Evolutionary conservation across 352 stramenopile genomes (phyloP).

Genomic region (Pilasporangium apinafurcum): DNA sequence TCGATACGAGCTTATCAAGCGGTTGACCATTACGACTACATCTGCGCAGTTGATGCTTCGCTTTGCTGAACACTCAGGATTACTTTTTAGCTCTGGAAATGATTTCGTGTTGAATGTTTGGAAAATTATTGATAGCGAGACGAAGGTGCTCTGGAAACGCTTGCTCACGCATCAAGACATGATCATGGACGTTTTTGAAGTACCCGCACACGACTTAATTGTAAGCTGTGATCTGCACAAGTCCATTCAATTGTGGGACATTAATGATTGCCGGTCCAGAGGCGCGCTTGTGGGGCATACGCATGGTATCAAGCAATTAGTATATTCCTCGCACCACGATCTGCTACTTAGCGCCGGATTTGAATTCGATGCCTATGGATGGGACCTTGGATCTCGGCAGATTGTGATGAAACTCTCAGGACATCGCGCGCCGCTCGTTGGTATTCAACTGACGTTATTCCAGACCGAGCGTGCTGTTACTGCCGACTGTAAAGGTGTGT

Average conservation of each 20-base stretch:
- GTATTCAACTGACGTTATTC: conserved; percentile 61
- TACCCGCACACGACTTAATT: conserved; percentile 68
- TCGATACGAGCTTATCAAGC: conserved; percentile 32
- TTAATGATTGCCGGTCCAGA: conserved; percentile 57
- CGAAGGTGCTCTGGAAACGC: conserved; percentile 50
- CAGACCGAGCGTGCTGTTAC: conserved; percentile 82
- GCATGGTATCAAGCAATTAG: conserved; percentile 68
- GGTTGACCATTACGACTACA: conserved; percentile 55
- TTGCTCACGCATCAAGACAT: conserved; percentile 47
- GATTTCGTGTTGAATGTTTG: conserved; percentile 69
- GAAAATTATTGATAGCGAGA: conserved; percentile 50
- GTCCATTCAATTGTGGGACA: conserved; percentile 76
- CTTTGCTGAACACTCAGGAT: conserved; percentile 43
- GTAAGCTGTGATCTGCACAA: conserved; percentile 68
- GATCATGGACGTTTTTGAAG: conserved; percentile 62
- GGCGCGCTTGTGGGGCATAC: conserved; percentile 54
- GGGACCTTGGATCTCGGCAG: conserved; percentile 78
- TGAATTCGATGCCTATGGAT: conserved; percentile 78
- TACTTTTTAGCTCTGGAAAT: conserved; percentile 61
- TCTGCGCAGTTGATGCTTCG: conserved; percentile 55
- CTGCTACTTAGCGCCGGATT: conserved; percentile 78
- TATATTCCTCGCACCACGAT: conserved; percentile 69
- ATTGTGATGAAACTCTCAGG: conserved; percentile 56
- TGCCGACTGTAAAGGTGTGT: conserved; percentile 53
- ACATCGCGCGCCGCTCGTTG: conserved; percentile 70